Evolutionary conservation across 129 eudicot genomes (phyloP).

Genomic region (Chrysanthemum lavandulifolium): DNA sequence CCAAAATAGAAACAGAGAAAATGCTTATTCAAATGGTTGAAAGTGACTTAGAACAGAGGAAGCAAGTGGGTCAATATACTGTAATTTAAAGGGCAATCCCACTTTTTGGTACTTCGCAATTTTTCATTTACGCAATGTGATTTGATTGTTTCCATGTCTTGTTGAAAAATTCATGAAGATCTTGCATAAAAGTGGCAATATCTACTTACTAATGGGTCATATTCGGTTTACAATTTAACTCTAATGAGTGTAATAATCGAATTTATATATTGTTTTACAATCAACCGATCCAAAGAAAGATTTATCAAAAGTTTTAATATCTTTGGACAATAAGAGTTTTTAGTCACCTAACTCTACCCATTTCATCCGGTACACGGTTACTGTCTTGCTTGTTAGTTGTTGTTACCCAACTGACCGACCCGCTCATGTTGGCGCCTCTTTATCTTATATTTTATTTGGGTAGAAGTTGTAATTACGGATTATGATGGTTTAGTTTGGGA

Average conservation of each 20-base stretch:
- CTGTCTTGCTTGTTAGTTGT: too few species aligned
- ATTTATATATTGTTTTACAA: neutral
- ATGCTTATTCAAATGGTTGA: slow-evolving; percentile 99
- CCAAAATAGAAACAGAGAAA: slow-evolving; percentile 98
- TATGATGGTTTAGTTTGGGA: slow-evolving; percentile 19
- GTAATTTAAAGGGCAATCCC: slow-evolving; percentile 87
- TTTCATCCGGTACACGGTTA: too few species aligned
- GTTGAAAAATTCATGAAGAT: neutral
- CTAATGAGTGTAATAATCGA: too few species aligned
- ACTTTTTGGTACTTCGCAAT: slow-evolving; percentile 75
- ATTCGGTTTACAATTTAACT: too few species aligned
- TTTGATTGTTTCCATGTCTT: neutral
- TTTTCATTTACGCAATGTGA: neutral
- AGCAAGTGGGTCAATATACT: slow-evolving; percentile 55
- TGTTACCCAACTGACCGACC: too few species aligned
- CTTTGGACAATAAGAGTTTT: too few species aligned
- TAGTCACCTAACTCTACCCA: too few species aligned
- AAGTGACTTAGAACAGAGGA: slow-evolving; percentile 85
- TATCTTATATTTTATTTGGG: too few species aligned
- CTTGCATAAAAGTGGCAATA: neutral
- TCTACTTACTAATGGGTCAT: too few species aligned
- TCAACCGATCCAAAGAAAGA: too few species aligned
- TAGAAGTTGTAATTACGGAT: neutral
- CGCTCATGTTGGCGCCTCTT: too few species aligned
- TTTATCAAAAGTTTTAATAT: too few species aligned